These are phyloP conservation scores for Cladosporium oxysporum DNA, from an alignment of 2,329 filamentous ascomycete species.

Conservation along the genomic window DNA sequence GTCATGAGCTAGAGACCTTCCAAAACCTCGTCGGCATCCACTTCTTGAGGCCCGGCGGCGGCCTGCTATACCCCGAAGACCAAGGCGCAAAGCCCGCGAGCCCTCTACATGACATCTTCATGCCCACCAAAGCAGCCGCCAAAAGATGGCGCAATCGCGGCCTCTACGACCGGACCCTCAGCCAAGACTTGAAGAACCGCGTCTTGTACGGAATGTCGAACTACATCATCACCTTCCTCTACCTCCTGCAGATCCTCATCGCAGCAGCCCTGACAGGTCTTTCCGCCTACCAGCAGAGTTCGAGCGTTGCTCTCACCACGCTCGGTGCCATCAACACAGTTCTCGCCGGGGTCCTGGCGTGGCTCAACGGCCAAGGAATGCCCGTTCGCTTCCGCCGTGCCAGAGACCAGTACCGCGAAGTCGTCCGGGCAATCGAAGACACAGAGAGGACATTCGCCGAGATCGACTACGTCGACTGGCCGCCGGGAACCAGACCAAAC, in stretches of 20 bases:
- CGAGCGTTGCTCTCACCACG: slow-evolving; percentile 16
- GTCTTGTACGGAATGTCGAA: slow-evolving; percentile 21
- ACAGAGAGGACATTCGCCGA: slow-evolving; percentile 21
- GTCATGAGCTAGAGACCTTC: slow-evolving; percentile 12
- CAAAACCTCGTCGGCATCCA: slow-evolving; percentile 19
- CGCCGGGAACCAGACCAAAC: slow-evolving; percentile 14
- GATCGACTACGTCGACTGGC: slow-evolving; percentile 19
- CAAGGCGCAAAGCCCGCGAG: slow-evolving; percentile 17
- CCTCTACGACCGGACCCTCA: slow-evolving; percentile 11
- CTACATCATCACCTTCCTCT: slow-evolving; percentile 21
- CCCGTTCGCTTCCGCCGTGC: slow-evolving; percentile 21
- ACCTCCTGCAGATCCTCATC: slow-evolving; percentile 24
- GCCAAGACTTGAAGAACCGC: slow-evolving; percentile 12
- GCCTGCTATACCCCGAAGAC: not conserved
- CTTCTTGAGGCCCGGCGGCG: slow-evolving; percentile 17
- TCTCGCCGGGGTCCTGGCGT: slow-evolving; percentile 23
- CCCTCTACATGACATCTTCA: slow-evolving; percentile 16
- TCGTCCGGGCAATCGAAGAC: slow-evolving; percentile 22
- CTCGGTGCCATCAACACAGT: slow-evolving; percentile 25
- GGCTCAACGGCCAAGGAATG: slow-evolving; percentile 25
- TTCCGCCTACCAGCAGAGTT: slow-evolving; percentile 19
- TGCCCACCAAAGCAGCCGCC: slow-evolving; percentile 17
- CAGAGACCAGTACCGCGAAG: slow-evolving; percentile 23
- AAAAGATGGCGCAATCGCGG: slow-evolving; percentile 14
- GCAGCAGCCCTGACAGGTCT: slow-evolving; percentile 24